phyloP scores from a whole-genome alignment of 2,329 filamentous ascomycete species.

The Ceratocystis lukuohia region DNA sequence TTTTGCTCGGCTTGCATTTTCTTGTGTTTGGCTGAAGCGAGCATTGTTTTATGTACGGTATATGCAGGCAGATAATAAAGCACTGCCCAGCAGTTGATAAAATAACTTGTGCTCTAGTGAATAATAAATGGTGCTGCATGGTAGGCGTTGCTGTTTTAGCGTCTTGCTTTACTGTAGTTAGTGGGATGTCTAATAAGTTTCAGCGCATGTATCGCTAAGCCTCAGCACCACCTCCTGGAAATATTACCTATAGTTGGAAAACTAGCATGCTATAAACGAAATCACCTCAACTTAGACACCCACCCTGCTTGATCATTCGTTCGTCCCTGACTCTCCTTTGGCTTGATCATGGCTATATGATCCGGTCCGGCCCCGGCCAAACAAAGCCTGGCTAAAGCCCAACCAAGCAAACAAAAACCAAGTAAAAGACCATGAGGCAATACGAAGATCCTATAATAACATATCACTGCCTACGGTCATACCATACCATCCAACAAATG shows the following conservation, averaged over 20 bases:
- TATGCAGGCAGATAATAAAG: no score
- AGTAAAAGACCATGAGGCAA: not conserved
- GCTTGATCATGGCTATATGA: not conserved
- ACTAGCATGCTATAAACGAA: no score
- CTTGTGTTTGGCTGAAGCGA: not conserved
- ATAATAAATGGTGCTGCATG: no score
- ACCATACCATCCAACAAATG: not conserved
- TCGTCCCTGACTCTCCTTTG: no score
- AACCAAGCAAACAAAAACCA: not conserved
- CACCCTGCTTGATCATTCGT: not conserved
- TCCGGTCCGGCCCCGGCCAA: not conserved
- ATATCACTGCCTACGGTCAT: not conserved
- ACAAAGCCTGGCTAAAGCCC: not conserved
- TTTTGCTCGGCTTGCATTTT: not conserved
- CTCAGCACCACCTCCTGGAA: no score
- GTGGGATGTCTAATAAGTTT: no score
- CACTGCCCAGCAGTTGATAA: no score
- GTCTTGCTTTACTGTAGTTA: no score
- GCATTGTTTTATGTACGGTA: not conserved
- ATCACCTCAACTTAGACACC: not conserved
- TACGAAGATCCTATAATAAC: conserved; percentile 2
- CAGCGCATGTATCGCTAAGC: no score
- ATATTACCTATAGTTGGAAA: no score
- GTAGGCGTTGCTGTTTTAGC: no score
- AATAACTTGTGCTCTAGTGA: no score